Conservation (phyloP, 257 asterid species). For the Anisodus tanguticus region DNA sequence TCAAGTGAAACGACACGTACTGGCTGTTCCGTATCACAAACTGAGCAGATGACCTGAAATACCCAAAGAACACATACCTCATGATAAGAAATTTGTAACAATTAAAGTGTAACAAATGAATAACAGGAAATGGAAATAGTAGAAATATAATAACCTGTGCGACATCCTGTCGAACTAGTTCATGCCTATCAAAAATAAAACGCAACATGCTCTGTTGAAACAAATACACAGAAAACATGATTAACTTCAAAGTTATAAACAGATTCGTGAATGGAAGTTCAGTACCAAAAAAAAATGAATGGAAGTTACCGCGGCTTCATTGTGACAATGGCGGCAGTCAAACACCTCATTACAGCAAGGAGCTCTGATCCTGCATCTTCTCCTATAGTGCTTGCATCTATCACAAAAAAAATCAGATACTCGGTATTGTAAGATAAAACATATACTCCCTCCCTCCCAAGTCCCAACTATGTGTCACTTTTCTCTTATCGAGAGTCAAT, state of each 20-base stretch:
- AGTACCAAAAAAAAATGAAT: too few species aligned
- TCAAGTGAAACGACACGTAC: constrained; percentile 49
- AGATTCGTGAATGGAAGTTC: too few species aligned
- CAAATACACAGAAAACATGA: constrained; percentile 32
- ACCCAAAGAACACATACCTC: neutral
- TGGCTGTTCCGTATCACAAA: constrained; percentile 96
- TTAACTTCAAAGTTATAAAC: neutral
- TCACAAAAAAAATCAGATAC: neutral
- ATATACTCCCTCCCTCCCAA: neutral
- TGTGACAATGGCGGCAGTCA: constrained; percentile 57
- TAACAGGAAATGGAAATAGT: constrained; percentile 24
- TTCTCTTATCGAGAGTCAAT: too few species aligned
- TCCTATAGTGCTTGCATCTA: constrained; percentile 58
- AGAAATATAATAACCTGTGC: constrained; percentile 64
- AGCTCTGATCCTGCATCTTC: constrained; percentile 55
- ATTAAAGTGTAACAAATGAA: constrained; percentile 1
- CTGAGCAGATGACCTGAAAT: constrained; percentile 90
- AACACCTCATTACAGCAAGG: constrained; percentile 56
- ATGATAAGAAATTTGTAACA: neutral
- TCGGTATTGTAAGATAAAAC: neutral
- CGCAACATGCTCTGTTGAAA: constrained; percentile 62
- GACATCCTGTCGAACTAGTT: constrained; percentile 72
- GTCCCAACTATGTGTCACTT: too few species aligned
- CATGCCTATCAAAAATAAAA: constrained; percentile 76
- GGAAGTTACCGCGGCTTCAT: constrained; percentile 43